Percentiles rank a stretch among this genome's conserved stretches.
Evolutionary conservation across 441 rosid genomes (phyloP).

Genomic region (Syzygium syzygioides): DNA sequence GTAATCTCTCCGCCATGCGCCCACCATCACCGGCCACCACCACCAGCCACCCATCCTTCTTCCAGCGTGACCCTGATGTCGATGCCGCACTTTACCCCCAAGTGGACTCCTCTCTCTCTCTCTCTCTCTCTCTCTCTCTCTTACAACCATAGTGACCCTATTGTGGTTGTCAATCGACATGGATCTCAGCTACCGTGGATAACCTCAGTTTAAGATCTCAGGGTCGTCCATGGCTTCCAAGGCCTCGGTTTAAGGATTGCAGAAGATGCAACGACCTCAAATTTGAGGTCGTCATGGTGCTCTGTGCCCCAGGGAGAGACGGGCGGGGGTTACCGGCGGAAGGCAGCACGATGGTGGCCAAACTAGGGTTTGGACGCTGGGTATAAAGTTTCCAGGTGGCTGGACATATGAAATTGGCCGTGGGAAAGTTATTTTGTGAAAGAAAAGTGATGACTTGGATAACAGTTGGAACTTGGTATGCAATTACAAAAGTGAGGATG

Average conservation of each 20-base stretch:
- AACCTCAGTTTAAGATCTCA: not conserved
- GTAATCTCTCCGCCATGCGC: not conserved
- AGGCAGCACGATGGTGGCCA: not conserved
- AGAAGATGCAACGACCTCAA: not conserved
- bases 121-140: not conserved
- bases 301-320: not conserved
- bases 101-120: not conserved
- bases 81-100: not conserved
- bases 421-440: not conserved
- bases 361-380: not conserved
- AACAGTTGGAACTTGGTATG: not conserved
- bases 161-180: not conserved
- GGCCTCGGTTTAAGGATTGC: not conserved
- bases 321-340: not conserved
- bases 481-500: not conserved
- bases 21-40: not conserved
- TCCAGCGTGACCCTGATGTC: not conserved
- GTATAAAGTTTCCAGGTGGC: not conserved
- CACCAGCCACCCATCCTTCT: not conserved
- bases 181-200: not conserved
- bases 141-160: not conserved
- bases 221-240: not conserved
- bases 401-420: not conserved
- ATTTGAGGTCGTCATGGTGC: not conserved
- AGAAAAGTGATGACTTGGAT: not conserved